Evolutionary conservation across 768 basidiomycete genomes (phyloP).

Genomic region (Cystofilobasidium macerans): DNA sequence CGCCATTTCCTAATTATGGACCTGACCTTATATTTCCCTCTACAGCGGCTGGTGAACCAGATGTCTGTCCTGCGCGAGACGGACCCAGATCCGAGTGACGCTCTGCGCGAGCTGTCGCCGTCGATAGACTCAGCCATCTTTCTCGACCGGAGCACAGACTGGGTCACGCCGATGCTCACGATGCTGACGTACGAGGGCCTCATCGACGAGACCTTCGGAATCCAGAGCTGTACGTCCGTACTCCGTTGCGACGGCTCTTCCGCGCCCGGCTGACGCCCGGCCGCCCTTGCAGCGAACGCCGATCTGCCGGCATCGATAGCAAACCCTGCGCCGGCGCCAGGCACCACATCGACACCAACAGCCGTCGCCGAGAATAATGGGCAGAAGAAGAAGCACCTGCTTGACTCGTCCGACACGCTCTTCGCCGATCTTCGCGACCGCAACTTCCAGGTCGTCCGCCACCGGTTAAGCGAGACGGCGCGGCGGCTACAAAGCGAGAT

Average conservation of each 20-base stretch:
- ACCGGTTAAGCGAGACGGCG: conserved; percentile 66
- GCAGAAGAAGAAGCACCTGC: conserved; percentile 83
- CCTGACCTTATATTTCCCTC: not conserved
- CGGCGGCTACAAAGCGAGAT: conserved; percentile 69
- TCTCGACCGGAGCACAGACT: conserved; percentile 79
- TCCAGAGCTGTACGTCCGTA: conserved; percentile 63
- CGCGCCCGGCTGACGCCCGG: no score
- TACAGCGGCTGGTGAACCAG: conserved; percentile 63
- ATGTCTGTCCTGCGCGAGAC: conserved; percentile 51
- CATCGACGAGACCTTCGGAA: conserved; percentile 79
- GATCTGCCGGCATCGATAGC: conserved; percentile 44
- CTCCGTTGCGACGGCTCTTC: not conserved
- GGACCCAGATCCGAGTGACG: conserved; percentile 31
- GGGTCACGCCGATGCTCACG: conserved; percentile 89
- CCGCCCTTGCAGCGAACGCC: not conserved
- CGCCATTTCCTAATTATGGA: not conserved
- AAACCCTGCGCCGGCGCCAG: conserved; percentile 40
- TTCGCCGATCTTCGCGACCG: conserved; percentile 74
- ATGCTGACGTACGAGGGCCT: conserved; percentile 95
- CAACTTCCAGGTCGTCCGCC: conserved; percentile 84
- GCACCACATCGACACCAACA: no score
- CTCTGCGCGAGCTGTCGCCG: conserved; percentile 43
- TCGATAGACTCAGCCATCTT: conserved; percentile 77
- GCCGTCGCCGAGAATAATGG: conserved; percentile 44
- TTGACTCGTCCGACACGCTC: conserved; percentile 50